Conservation (phyloP, 495 filamentous ascomycete species). For the Glonium stellatum region DNA sequence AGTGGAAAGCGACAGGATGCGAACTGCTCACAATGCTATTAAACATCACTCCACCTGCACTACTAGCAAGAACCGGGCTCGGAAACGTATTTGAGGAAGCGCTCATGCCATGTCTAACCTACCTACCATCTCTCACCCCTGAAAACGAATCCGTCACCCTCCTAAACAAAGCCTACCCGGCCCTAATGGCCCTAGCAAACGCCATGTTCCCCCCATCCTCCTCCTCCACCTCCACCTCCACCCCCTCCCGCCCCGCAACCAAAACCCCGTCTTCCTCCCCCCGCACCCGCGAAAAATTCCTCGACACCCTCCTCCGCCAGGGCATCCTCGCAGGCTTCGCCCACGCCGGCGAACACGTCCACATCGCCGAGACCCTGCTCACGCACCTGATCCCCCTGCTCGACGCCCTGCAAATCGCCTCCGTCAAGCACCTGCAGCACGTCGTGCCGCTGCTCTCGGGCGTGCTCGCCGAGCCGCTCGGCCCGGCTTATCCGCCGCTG, state of each 20-base stretch:
- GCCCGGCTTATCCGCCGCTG: constrained; percentile 47
- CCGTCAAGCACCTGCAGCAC: constrained; percentile 69
- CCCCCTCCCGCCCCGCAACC: constrained; percentile 24
- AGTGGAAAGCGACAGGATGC: constrained; percentile 56
- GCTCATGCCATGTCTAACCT: constrained; percentile 62
- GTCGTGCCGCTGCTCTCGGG: constrained; percentile 60
- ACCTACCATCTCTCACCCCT: constrained; percentile 72
- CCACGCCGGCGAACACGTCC: constrained; percentile 34
- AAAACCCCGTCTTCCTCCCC: background rate
- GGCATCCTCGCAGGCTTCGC: constrained; percentile 43
- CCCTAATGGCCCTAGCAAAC: constrained; percentile 53
- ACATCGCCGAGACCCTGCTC: constrained; percentile 48
- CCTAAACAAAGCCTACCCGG: constrained; percentile 58
- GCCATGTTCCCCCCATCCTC: constrained; percentile 34
- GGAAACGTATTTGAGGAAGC: constrained; percentile 73
- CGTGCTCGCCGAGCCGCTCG: constrained; percentile 66
- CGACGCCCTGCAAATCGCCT: constrained; percentile 56
- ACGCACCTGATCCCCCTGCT: constrained; percentile 48
- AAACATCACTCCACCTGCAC: constrained; percentile 38
- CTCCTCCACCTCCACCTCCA: background rate
- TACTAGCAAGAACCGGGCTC: constrained; percentile 67
- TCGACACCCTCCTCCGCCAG: constrained; percentile 23
- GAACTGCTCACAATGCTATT: constrained; percentile 55
- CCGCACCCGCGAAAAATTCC: constrained; percentile 25
- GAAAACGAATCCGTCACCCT: constrained; percentile 61